These are phyloP conservation scores for Chaetomium cochliodes DNA, from an alignment of 495 filamentous ascomycete species.

Conservation along the genomic window DNA sequence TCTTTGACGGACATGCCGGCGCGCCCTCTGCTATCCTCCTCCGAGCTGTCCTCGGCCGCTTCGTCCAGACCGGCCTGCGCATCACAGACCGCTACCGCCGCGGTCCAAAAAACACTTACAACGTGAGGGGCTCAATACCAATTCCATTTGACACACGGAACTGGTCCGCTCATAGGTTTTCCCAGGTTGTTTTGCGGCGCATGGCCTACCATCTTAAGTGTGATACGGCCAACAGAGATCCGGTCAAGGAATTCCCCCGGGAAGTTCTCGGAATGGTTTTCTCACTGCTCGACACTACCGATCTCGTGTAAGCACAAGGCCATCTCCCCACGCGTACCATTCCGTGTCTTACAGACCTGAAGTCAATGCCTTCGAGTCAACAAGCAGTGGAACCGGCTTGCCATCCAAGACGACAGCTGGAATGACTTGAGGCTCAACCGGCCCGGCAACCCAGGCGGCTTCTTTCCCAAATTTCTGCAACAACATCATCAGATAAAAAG, in stretches of 20 bases:
- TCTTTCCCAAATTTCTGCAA: constrained; percentile 24
- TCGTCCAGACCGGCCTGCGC: constrained; percentile 26
- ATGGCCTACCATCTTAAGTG: constrained; percentile 28
- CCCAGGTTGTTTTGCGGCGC: constrained; percentile 26
- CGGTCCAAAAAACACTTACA: constrained; percentile 15
- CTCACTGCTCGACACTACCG: constrained; percentile 20
- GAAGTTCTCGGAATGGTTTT: constrained; percentile 31
- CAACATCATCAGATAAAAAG: constrained; percentile 19
- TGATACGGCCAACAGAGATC: constrained; percentile 25
- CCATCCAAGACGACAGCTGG: constrained; percentile 28
- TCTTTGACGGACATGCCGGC: constrained; percentile 16
- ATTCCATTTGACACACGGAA: background rate
- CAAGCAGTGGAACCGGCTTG: constrained; percentile 26
- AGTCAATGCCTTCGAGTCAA: constrained; percentile 28
- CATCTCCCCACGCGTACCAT: background rate
- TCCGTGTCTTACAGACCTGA: background rate
- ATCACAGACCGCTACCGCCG: constrained; percentile 18
- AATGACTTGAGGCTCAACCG: constrained; percentile 14
- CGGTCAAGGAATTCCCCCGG: constrained; percentile 26
- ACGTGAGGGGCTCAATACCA: constrained; percentile 16
- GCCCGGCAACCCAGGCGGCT: constrained; percentile 21
- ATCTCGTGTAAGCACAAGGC: constrained; percentile 21
- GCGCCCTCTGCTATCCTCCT: constrained; percentile 12
- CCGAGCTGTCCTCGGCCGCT: constrained; percentile 13
- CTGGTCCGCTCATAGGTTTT: background rate